These are phyloP conservation scores for Cercospora beticola DNA, from an alignment of 2,329 filamentous ascomycete species.

Conservation along the genomic window DNA sequence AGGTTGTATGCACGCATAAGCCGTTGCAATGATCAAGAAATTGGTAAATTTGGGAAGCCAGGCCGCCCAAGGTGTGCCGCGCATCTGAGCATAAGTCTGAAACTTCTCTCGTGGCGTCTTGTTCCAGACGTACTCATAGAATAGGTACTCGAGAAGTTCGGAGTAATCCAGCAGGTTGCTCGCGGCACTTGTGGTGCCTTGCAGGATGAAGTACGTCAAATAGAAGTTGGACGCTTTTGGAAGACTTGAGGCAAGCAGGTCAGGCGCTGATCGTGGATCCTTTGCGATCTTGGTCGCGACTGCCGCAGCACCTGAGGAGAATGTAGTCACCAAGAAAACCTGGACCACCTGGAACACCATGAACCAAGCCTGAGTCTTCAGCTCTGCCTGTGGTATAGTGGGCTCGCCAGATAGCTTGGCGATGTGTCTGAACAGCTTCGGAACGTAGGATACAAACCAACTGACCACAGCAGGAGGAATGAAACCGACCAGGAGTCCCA, in stretches of 20 bases:
- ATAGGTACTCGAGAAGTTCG: constrained; percentile 36
- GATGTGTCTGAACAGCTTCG: constrained; percentile 38
- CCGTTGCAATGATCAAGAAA: constrained; percentile 46
- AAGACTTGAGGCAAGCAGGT: constrained; percentile 38
- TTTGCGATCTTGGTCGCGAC: constrained; percentile 36
- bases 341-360: constrained; percentile 46
- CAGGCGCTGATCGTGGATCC: constrained; percentile 36
- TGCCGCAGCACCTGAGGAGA: constrained; percentile 41
- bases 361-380: constrained; percentile 42
- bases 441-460: constrained; percentile 38
- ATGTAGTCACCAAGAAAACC: constrained; percentile 45
- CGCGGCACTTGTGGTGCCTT: constrained; percentile 37
- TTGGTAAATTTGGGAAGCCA: constrained; percentile 51
- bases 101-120: constrained; percentile 51
- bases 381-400: constrained; percentile 47
- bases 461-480: constrained; percentile 36
- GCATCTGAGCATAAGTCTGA: constrained; percentile 45
- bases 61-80: constrained; percentile 46
- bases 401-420: constrained; percentile 39
- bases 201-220: constrained; percentile 43
- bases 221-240: constrained; percentile 45
- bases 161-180: constrained; percentile 37
- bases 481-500: constrained; percentile 37
- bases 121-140: constrained; percentile 37
- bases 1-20: constrained; percentile 51